Base-by-base conservation (phyloP, 352 stramenopile genomes). In the Thalassiosira mediterranea region DNA sequence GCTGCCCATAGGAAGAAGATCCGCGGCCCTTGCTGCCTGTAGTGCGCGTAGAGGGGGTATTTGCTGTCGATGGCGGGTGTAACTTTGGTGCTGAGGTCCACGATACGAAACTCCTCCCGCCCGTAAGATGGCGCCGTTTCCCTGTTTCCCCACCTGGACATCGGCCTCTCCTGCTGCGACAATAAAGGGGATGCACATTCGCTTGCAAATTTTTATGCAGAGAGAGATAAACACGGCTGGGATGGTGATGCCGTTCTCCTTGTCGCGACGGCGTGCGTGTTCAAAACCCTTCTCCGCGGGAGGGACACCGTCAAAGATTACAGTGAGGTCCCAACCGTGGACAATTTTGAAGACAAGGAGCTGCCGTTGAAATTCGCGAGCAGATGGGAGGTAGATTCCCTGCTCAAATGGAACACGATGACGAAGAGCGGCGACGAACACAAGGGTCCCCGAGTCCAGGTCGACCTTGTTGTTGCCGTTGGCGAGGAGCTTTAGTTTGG, bases 131-230 rank as follows among this genome's bases (percentile, higher is more conserved):
- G n/a, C n/a, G n/a, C n/a, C n/a, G n/a, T n/a, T n/a, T n/a, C n/a
- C n/a, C n/a, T n/a, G n/a, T n/a, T n/a, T n/a, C n/a, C n/a, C 17
- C 10, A 73, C 69, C 23, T 78, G 60, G 42, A 73, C 65, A 32
- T 78, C 69, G 1, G 69, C 69, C 31, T 78, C 60, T 13, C 26
- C 23, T 2, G 69, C 59, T 19, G 69, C 59, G 13, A 73, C 69
- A 53, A 73, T 46, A 32, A 62, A 78, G 13, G 40, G 8, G 15
- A 78, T 23, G 19, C 52, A 72, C n/a, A 37, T 17, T 25, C 25
- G 13, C n/a, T 46, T 53, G 49, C 69, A 78, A 19, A 78, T 51
- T 26, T 44, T 5, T 23, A 46, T 29, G 23, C 59, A 78, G 34
- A 72, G 58, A 0, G 34, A 21, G 29, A 78, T 67, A 48, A 34